Evolutionary conservation across 2,329 filamentous ascomycete genomes (phyloP).

Genomic region (Sordariomycetes sp.): DNA sequence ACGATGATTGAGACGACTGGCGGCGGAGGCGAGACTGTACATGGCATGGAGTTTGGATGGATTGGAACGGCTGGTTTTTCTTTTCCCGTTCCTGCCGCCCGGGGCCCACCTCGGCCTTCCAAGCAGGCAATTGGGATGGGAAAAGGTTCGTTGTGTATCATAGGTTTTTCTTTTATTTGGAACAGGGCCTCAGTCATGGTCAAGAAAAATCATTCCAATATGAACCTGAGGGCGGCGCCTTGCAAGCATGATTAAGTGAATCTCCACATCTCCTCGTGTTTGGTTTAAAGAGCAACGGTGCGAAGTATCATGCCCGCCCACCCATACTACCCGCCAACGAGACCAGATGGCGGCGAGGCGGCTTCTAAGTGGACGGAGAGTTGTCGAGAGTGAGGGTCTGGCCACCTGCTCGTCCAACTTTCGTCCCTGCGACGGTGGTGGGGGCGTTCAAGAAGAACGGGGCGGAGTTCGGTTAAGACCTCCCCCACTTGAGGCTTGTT

Average conservation of each 20-base stretch:
- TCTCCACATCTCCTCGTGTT: no score
- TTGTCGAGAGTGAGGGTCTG: not conserved
- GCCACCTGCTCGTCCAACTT: not conserved
- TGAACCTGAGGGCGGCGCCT: not conserved
- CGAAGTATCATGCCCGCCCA: not conserved
- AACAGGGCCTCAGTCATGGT: not conserved
- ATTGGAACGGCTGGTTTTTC: not conserved
- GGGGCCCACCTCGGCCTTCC: not conserved
- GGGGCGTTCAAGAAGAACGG: not conserved
- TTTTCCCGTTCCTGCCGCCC: not conserved
- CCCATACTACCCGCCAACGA: not conserved
- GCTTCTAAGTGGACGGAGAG: not conserved
- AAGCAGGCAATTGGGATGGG: not conserved
- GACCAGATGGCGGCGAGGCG: not conserved
- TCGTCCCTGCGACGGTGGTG: not conserved
- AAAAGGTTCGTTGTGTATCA: not conserved
- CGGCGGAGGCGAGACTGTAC: not conserved
- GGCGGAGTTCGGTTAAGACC: not conserved
- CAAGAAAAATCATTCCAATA: not conserved
- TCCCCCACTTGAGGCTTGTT: conserved; percentile 47
- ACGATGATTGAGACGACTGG: conserved; percentile 23
- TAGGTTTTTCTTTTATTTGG: not conserved
- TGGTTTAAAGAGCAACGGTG: no score
- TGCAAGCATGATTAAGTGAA: no score
- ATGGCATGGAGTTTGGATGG: conserved; percentile 2